Conservation (phyloP, 352 stramenopile species). For the Nothophytophthora sp. region DNA sequence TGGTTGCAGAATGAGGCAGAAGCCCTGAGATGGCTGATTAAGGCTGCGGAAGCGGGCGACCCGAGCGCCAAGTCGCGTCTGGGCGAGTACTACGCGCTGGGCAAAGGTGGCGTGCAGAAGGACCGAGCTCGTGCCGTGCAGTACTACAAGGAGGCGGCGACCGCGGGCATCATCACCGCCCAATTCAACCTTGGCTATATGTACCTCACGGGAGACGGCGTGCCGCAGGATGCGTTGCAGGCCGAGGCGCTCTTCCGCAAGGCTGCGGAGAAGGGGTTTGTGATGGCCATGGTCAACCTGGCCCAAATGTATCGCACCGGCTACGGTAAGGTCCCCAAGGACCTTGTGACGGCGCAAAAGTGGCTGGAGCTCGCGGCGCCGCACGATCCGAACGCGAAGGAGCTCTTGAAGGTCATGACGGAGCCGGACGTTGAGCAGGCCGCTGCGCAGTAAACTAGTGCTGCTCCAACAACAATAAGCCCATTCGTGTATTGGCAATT, state of each 20-base stretch:
- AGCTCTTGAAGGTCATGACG: conserved; percentile 52
- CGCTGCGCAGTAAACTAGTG: conserved; percentile 1
- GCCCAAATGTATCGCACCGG: conserved; percentile 83
- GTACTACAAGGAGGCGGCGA: conserved; percentile 71
- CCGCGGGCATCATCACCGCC: conserved; percentile 53
- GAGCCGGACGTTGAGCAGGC: conserved; percentile 4
- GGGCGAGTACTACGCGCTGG: conserved; percentile 74
- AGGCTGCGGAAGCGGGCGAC: conserved; percentile 75
- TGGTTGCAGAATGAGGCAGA: conserved; percentile 59
- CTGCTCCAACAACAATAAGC: too few relatives aligned
- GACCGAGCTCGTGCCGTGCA: conserved; percentile 56
- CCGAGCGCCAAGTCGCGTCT: conserved; percentile 73
- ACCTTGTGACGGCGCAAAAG: conserved; percentile 61
- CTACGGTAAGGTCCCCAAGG: conserved; percentile 63
- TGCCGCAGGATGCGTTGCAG: conserved; percentile 54
- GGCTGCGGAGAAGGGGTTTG: conserved; percentile 76
- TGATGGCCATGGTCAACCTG: conserved; percentile 89
- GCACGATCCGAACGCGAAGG: conserved; percentile 78
- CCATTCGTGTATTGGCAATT: too few relatives aligned
- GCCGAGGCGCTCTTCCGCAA: conserved; percentile 75
- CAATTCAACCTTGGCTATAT: conserved; percentile 84
- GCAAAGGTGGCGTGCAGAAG: conserved; percentile 48
- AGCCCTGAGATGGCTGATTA: conserved; percentile 71
- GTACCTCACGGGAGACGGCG: conserved; percentile 66
- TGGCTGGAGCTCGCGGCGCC: conserved; percentile 79